Conservation (phyloP, 441 rosid genomes). For the Breynia disticha region DNA sequence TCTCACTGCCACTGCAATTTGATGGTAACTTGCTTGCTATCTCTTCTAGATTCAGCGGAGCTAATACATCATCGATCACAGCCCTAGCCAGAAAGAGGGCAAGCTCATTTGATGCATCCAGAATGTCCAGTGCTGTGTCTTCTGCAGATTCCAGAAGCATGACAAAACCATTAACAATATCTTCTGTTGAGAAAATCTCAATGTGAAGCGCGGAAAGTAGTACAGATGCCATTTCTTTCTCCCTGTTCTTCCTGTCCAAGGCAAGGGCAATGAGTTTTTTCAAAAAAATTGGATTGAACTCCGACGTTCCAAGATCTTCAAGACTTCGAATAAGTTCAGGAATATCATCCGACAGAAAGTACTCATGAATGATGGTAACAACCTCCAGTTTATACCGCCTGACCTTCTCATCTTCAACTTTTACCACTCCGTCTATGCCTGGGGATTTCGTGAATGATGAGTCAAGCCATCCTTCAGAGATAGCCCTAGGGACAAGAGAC, state of each 20-base stretch:
- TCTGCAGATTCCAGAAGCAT: conserved; percentile 95
- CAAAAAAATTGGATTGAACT: conserved; percentile 67
- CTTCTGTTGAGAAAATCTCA: conserved; percentile 89
- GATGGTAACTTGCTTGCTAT: conserved; percentile 58
- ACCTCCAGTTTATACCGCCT: conserved; percentile 67
- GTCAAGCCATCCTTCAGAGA: conserved; percentile 91
- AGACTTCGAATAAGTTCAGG: conserved; percentile 89
- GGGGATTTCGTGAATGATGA: conserved; percentile 38
- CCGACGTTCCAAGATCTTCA: conserved; percentile 76
- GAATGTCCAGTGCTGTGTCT: conserved; percentile 87
- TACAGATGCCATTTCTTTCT: conserved; percentile 99
- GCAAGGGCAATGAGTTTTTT: conserved; percentile 93
- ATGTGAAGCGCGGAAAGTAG: conserved; percentile 90
- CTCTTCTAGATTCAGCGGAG: conserved; percentile 85
- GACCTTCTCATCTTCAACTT: conserved; percentile 40
- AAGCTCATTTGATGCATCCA: conserved; percentile 97
- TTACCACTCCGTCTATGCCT: conserved; percentile 29
- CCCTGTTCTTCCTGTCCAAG: conserved; percentile 94
- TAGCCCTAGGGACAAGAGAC: conserved; percentile 54
- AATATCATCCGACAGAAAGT: conserved; percentile 95
- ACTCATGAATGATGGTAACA: conserved; percentile 79
- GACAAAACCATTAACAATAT: conserved; percentile 79
- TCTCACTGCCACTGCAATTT: conserved; percentile 76
- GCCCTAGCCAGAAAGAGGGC: conserved; percentile 92
- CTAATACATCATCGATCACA: conserved; percentile 90